These are phyloP conservation scores for Torulaspora maleeae DNA, from an alignment of 805 yeast genomes.

Conservation along the genomic window DNA sequence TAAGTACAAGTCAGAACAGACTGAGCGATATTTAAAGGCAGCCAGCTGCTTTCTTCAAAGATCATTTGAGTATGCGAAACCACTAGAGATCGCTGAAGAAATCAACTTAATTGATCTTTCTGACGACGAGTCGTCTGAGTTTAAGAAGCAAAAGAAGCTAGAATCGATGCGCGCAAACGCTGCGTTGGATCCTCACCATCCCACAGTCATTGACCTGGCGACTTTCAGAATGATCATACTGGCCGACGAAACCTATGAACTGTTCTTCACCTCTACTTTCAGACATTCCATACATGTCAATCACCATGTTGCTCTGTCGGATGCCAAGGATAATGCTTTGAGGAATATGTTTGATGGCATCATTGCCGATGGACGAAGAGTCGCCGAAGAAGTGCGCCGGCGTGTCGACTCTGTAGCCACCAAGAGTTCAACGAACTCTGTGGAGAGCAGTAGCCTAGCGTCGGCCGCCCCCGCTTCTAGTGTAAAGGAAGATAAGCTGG, in stretches of 20 bases:
- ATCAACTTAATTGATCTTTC: slow-evolving; percentile 41
- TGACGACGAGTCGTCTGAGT: slow-evolving; percentile 35
- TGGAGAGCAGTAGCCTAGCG: slow-evolving; percentile 12
- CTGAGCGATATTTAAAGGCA: slow-evolving; percentile 79
- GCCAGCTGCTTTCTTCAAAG: slow-evolving; percentile 82
- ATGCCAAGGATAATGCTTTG: slow-evolving; percentile 51
- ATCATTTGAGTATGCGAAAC: slow-evolving; percentile 85
- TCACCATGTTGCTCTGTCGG: slow-evolving; percentile 43
- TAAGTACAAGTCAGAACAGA: slow-evolving; percentile 55
- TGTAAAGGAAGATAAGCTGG: slow-evolving; percentile 20
- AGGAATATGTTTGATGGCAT: slow-evolving; percentile 88
- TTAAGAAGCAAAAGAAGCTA: slow-evolving; percentile 26
- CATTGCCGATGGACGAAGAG: slow-evolving; percentile 86
- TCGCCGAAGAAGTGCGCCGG: slow-evolving; percentile 82
- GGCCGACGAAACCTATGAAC: slow-evolving; percentile 90
- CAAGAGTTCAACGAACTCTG: slow-evolving; percentile 21
- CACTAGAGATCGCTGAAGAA: slow-evolving; percentile 46
- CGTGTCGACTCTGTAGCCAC: slow-evolving; percentile 73
- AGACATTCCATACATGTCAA: slow-evolving; percentile 64
- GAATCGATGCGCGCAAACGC: slow-evolving; percentile 58
- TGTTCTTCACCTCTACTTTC: slow-evolving; percentile 68
- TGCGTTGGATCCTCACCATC: slow-evolving; percentile 76
- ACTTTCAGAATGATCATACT: slow-evolving; percentile 91
- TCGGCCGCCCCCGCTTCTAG: slow-evolving; percentile 5
- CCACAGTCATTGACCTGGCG: slow-evolving; percentile 69